Evolutionary conservation across 495 filamentous ascomycete genomes (phyloP), one percentile per base, ranked within the genome.

Genomic region (Friedmanniomyces simplex): DNA sequence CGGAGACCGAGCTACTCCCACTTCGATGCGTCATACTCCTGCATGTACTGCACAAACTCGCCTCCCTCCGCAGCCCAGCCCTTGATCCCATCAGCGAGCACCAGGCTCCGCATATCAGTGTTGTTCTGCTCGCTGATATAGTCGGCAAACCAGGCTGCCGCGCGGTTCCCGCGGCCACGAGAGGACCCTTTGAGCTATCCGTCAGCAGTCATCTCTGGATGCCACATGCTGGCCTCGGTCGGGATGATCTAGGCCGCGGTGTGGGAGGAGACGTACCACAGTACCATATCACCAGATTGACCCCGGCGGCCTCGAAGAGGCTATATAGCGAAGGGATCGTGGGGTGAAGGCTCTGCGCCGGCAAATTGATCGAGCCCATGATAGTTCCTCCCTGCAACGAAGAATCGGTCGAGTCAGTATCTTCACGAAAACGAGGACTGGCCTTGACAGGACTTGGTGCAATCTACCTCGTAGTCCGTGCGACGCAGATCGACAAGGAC

Each of bases 131-230:
- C 21, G 39, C 10, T 5, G 11, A 45, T 10, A 22, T 42, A 32
- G 66, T 87, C 84, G 18, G 76, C 76, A 67, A 88, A 82, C 85
- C 85, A 88, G 11, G 72, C 74, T 0, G 84, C 77, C 2, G 81
- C 77, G 0, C 85, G 72, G 8, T 70, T 76, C 8, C 84, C 85
- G 10, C 85, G 78, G 12, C 85, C 84, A 2, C 54, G 55, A 0
- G 82, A 86, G 1, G 85, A 86, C 4, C 79, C 84, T 88, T 49
- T 45, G 26, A 13, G 20, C 46, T 16, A 28, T 14, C 7, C 14
- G n/a, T n/a, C n/a, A n/a, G n/a, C n/a, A n/a, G n/a, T n/a, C n/a
- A n/a, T n/a, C n/a, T n/a, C n/a, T n/a, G n/a, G n/a, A n/a, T n/a
- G n/a, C n/a, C n/a, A 18, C 22, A 49, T 18, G 25, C 22, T 24